Base-by-base conservation (phyloP, 2,329 filamentous ascomycete species). In the Ophiocordyceps sinensis region DNA sequence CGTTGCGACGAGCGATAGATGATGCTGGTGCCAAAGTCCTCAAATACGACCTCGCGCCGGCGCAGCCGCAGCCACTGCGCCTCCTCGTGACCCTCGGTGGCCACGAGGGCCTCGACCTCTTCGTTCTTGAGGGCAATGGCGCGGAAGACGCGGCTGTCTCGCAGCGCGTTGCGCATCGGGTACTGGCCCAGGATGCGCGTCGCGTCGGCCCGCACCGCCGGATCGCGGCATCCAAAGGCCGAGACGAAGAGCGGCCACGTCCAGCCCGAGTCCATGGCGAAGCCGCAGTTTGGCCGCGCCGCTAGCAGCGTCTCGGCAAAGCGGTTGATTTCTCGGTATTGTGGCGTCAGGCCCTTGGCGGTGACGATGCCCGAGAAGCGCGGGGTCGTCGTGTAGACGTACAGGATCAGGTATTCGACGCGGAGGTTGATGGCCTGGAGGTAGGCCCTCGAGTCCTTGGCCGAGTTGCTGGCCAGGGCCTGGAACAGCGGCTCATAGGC, bases 181-280 rank as follows among this genome's bases (percentile, higher is more conserved):
- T 67, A 63, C 37, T 56, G 49, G 4, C 53, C 53, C 14, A 69
- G 51, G 15, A 69, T 60, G 9, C 58, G 53, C 13, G 63, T 58
- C 8, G 66, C 58, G 5, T 67, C 60, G 6, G 58, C 56, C 12
- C 63, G 54, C 5, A 68, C 59, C 0, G 49, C 44, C 4, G 53
- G 50, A 38, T 66, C 61, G 8, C 63, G 57, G 37, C 63, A 68
- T 7, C 58, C 61, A 49, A 64, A 62, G 0, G 64, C 54, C 4
- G 60, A 57, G 5, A 66, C 48, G 21, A 66, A 63, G 4, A 69
- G 51, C 0, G 64, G 63, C 63, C 65, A 65, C 7, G 63, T 65
- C 50, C 63, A 65, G 0, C 66, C 66, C 3, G 63, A 59, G 43
- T 68, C 65, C 61, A 68, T 64, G 1, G 65, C 58, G 43, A 68